Base-by-base conservation (phyloP, 306 rosid genomes). In the Prunus armeniaca region DNA sequence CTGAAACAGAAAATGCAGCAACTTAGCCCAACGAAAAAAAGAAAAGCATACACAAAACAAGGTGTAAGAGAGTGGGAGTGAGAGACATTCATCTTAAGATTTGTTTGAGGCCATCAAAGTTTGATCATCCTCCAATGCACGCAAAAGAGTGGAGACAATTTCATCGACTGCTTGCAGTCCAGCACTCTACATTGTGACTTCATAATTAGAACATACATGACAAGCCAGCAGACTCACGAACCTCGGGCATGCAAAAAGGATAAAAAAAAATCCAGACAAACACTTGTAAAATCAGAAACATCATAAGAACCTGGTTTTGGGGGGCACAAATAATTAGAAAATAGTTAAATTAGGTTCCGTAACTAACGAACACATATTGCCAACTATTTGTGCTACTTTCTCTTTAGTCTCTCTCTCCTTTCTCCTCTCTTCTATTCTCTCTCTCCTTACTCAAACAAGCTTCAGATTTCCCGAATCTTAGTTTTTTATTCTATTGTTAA, bases 291-390 rank as follows among this genome's bases (percentile, higher is more conserved):
- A 80, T 14, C 43, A 65, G 14, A 80, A 56, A 64, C 45, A 17
- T 15, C 46, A 76, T 12, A 72, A 95, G 91, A 74, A 95, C 97
- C 98, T 95, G 28, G 84, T 78, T 80, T 79, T 78, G 66, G 58
- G 38, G 69, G 51, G 38, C 30, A 72, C 30, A 67, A 3, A 61
- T 65, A 81, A 77, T 88, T 74, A 89, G 77, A 56, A 86, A 63
- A 80, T 64, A 70, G 67, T 76, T 69, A 68, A n/a, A 73, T 89
- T 95, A 15, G 99, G 93, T 62, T 95, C 99, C 13, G 99, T 95
- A 76, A 95, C 99, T 85, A 95, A 88, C 50, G 99, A 92, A 81
- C 99, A 95, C 99, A 95, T 95, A 81, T 95, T 95, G 67, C 99
- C 99, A 77, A 87, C 99, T 49, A 95, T 95, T 78, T 95, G 99